Evolutionary conservation across 2,329 filamentous ascomycete genomes (phyloP), one percentile per base, ranked within the genome.

Genomic region (Aspergillus pseudoviridinutans): DNA sequence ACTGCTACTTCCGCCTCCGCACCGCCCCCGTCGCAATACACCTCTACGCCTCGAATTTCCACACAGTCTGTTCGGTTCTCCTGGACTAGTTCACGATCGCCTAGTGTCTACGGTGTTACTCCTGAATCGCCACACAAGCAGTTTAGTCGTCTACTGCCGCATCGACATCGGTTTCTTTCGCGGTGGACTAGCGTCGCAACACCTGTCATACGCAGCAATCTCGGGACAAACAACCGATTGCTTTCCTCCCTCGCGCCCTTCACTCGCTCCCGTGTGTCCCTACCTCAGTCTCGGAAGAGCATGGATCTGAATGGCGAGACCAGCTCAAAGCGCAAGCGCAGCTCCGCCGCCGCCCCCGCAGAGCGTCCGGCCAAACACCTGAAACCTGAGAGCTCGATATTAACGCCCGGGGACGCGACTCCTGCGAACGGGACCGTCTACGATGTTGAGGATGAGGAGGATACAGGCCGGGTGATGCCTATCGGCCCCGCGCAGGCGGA

Each of bases 331-430:
- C 81, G 82, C 71, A 84, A 84, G 72, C 80, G 79, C 66, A 81
- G 79, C 61, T 79, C 80, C 17, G 74, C 78, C 24, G 74, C 80
- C n/a, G 72, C 78, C 38, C 71, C 74, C 55, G 72, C 74, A 51
- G 80, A 84, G 58, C 80, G 82, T 55, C 82, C 82, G 1, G 72
- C 79, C 61, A 85, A 85, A 71, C 82, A 84, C 57, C 74, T 82
- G 54, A 81, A 79, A 63, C 76, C 80, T 17, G 80, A 83, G 61
- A 62, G 66, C 29, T 77, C 70, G 54, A 64, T 67, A 27, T 66
- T 73, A 46, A 77, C 71, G 2, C 74, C 76, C 12, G 74, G 72
- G 4, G 76, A 79, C 53, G 66, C 72, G 9, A 76, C 76, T 1
- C 72, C 76, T 1, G 72, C 74, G 38, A 79, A 79, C 55, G 74